Base-by-base conservation (phyloP, 2,329 filamentous ascomycete genomes). In the Akanthomyces dipterigenus region DNA sequence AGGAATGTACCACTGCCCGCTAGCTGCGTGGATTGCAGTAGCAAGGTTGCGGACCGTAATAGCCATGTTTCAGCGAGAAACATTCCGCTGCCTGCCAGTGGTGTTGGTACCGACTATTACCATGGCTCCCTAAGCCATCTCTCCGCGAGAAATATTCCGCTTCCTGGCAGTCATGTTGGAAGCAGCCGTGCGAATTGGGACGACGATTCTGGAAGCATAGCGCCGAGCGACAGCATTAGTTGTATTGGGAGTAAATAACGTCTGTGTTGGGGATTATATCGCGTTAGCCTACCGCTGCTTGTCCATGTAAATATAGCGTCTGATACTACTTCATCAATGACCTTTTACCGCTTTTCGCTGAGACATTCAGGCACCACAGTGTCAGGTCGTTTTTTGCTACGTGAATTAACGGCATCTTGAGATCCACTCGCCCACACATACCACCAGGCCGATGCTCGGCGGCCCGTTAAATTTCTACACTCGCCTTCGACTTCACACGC, bases 221-320 rank as follows among this genome's bases (percentile, higher is more conserved):
- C 79, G 48, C 84, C 84, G 1, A 81, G 79, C 66, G 84, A 87
- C 68, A 87, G 84, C 67, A 84, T 87, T 61, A 86, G 83, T 69
- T 83, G 81, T 65, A 77, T 86, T n/a, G 84, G 82, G n/a, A 50
- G 40, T 20, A 60, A 38, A 54, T 60, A 60, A 26, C 9, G 9
- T 40, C 16, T 14, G 3, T 26, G 11, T 46, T n/a, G 16, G n/a
- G 5, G 6, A 36, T 3, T 34, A 16, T 28, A 55, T 55, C 6
- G 18, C 38, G 31, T 43, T 20, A 31, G 14, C 9, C 53, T 38
- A 43, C 28, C 8, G 48, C 11, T 34, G 26, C 18, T 50, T 50
- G 18, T 12, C 31, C 12, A 34, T 50, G 28, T 50, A 50, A 34
- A 20, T 6, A 50, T 38, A 38, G 36, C 14, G 14, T 38, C 34